phyloP scores from a whole-genome alignment of 352 stramenopile species.

The Thraustochytrium striatum region DNA sequence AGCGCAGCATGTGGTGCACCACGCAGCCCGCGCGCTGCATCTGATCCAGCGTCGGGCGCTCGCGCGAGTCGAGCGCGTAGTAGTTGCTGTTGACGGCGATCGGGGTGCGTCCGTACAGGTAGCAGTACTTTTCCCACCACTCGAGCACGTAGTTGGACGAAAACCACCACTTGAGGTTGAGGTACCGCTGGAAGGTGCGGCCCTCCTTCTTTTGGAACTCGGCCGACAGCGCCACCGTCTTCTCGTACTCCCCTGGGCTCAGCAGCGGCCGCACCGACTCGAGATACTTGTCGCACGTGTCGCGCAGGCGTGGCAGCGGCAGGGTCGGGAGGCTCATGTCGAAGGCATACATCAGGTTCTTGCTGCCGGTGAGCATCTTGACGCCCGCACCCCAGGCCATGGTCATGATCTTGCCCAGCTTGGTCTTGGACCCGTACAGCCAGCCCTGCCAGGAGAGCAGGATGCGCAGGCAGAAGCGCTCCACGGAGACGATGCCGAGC shows the following conservation, averaged over 20 bases:
- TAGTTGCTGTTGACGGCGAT: slow-evolving; percentile 87
- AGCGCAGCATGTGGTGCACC: slow-evolving; percentile 72
- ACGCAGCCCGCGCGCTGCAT: slow-evolving; percentile 65
- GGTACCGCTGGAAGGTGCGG: slow-evolving; percentile 73
- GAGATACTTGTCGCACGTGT: slow-evolving; percentile 82
- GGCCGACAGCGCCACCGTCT: slow-evolving; percentile 72
- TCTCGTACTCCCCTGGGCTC: slow-evolving; percentile 77
- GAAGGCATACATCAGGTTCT: slow-evolving; percentile 79
- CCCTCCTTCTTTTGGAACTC: slow-evolving; percentile 59
- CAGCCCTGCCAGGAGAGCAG: slow-evolving; percentile 78
- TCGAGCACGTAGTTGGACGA: slow-evolving; percentile 82
- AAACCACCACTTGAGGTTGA: slow-evolving; percentile 82
- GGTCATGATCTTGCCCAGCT: slow-evolving; percentile 63
- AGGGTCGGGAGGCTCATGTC: slow-evolving; percentile 82
- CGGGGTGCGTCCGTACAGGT: slow-evolving; percentile 81
- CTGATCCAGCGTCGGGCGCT: slow-evolving; percentile 66
- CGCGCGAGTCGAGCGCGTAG: slow-evolving; percentile 67
- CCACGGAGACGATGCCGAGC: slow-evolving; percentile 72
- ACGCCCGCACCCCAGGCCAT: slow-evolving; percentile 68
- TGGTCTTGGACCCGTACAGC: slow-evolving; percentile 69
- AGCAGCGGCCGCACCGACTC: slow-evolving; percentile 85
- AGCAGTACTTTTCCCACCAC: slow-evolving; percentile 95
- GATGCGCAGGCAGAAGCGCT: slow-evolving; percentile 71
- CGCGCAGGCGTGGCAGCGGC: slow-evolving; percentile 82
- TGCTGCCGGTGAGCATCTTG: slow-evolving; percentile 71